Percentiles rank a stretch among this genome's conserved stretches.
Conservation (phyloP, 192 early-diverging fungal species). For the Linnemannia elongata region DNA sequence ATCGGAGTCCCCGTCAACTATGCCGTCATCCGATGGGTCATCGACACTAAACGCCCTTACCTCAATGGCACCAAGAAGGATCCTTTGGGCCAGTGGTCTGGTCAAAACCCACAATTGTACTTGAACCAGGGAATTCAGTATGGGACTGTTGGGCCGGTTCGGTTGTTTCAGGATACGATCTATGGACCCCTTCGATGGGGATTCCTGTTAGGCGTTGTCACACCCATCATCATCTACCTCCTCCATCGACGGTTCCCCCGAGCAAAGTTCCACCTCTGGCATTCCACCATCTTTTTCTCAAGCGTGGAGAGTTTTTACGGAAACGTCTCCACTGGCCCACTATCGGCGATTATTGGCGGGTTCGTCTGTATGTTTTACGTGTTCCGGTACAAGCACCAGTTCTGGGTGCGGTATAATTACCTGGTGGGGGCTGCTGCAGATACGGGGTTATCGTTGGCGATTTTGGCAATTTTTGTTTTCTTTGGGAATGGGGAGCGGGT, state of each 20-base stretch:
- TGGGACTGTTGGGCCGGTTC: slow-evolving; percentile 49
- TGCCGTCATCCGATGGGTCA: slow-evolving; percentile 57
- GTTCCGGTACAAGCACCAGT: slow-evolving; percentile 53
- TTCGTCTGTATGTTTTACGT: slow-evolving; percentile 60
- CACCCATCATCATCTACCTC: slow-evolving; percentile 54
- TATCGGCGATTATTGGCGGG: slow-evolving; percentile 56
- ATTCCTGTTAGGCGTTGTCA: slow-evolving; percentile 49
- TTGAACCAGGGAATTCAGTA: slow-evolving; percentile 57
- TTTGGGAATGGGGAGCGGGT: slow-evolving; percentile 47
- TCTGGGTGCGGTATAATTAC: slow-evolving; percentile 61
- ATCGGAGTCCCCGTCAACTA: slow-evolving; percentile 60
- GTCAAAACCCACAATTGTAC: slow-evolving; percentile 37
- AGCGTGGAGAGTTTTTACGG: slow-evolving; percentile 58
- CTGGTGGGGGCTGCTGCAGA: slow-evolving; percentile 51
- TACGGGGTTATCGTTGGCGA: slow-evolving; percentile 47
- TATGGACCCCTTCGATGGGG: slow-evolving; percentile 62
- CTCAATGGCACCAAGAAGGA: slow-evolving; percentile 56
- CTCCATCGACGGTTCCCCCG: slow-evolving; percentile 60
- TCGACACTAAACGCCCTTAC: slow-evolving; percentile 59
- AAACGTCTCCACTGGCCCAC: slow-evolving; percentile 55
- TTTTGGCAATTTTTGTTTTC: slow-evolving; percentile 45
- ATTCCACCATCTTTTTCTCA: slow-evolving; percentile 59
- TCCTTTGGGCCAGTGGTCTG: slow-evolving; percentile 62
- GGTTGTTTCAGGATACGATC: slow-evolving; percentile 47
- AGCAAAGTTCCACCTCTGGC: slow-evolving; percentile 58